Evolutionary conservation across 2,329 filamentous ascomycete genomes (phyloP).

Genomic region (Pyrenochaeta sp.): DNA sequence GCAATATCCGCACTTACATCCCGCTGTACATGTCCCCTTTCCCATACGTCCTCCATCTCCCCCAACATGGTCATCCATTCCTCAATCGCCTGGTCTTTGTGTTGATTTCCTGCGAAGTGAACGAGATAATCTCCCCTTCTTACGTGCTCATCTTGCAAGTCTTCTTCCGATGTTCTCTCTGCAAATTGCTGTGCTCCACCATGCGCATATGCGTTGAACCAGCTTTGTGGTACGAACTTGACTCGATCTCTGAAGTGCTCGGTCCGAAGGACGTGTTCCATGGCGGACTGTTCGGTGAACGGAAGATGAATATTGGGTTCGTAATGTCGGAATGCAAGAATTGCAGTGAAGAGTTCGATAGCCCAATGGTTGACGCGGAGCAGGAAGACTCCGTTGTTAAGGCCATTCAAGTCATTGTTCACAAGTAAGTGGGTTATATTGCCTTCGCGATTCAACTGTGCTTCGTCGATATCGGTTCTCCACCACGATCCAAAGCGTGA

Average conservation of each 20-base stretch:
- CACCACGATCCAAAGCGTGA: constrained; percentile 20
- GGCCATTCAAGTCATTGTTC: constrained; percentile 50
- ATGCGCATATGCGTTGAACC: constrained; percentile 54
- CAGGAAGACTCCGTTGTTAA: constrained; percentile 55
- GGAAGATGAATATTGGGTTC: constrained; percentile 42
- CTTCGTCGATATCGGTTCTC: constrained; percentile 5
- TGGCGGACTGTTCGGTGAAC: constrained; percentile 53
- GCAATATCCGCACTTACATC: constrained; percentile 32
- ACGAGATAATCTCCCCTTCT: constrained; percentile 53
- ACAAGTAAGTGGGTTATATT: constrained; percentile 44
- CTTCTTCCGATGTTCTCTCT: constrained; percentile 43
- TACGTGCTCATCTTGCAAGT: constrained; percentile 44
- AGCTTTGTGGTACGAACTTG: constrained; percentile 50
- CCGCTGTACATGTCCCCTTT: constrained; percentile 29
- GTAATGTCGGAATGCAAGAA: constrained; percentile 51
- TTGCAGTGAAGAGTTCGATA: constrained; percentile 49
- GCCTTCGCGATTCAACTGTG: background rate
- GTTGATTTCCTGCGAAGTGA: constrained; percentile 51
- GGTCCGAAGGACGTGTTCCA: constrained; percentile 48
- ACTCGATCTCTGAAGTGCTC: constrained; percentile 40
- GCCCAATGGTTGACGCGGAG: constrained; percentile 51
- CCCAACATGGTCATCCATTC: constrained; percentile 40
- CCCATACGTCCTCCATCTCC: constrained; percentile 29
- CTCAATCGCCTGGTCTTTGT: constrained; percentile 45
- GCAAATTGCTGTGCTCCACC: constrained; percentile 27